Evolutionary conservation across 129 eudicot genomes (phyloP), one percentile per base, ranked within the genome.

Genomic region (Mikania micrantha): DNA sequence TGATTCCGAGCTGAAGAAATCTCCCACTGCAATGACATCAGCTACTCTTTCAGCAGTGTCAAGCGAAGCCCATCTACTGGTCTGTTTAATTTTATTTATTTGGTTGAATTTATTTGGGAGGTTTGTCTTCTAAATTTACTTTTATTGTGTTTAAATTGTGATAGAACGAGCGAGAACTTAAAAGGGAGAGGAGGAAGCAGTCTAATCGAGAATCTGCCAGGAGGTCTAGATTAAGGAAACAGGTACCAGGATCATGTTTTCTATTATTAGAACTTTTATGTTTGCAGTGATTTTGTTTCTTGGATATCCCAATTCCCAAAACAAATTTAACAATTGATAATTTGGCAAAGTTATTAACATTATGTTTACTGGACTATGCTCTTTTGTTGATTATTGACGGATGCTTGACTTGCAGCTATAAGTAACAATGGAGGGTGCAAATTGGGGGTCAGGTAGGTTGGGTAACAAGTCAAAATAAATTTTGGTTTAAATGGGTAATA

Each of bases 121-220:
- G 9, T 31, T 36, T 44, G 28, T 6, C 48, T 29, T 72, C 52
- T 63, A 64, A 22, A 67, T 66, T 39, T 64, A 69, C 2, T 9
- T 38, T 52, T 54, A 11, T 17, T 20, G 25, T 5, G 13, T 66
- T 62, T 60, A 28, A 69, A 63, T 20, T 74, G 27, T 57, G 63
- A 31, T 84, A 91, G 98, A 85, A 88, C 53, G 98, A 88, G 68
- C 85, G 89, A 3, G 98, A 92, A 72, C 82, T 88, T 69, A 92
- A 92, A 60, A 77, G 89, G 73, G 98, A 92, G 73, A 88, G 84
- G 80, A 82, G 98, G 79, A 92, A 92, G 71, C 98, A 92, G 65
- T 92, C 96, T 15, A 92, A 92, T 61, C 80, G 98, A 34, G 98
- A 92, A 82, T 92, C 98, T 69, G 98, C 98, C 7, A 88, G 98